Base-by-base conservation (phyloP, 2,329 filamentous ascomycete genomes). In the Pseudocercospora pini-densiflorae region DNA sequence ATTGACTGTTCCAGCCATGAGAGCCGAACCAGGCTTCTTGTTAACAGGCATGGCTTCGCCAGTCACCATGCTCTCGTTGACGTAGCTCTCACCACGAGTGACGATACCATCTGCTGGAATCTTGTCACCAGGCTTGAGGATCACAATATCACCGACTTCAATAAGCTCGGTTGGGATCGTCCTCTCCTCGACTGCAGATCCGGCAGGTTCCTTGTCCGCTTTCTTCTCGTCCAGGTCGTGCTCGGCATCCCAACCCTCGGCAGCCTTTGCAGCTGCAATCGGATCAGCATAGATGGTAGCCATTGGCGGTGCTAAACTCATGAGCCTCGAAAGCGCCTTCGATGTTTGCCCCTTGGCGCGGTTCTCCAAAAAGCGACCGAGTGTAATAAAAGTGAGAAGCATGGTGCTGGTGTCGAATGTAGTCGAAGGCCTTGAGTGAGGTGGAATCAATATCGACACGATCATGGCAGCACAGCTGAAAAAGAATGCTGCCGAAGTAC, bases 331-430 rank as follows among this genome's bases (percentile, higher is more conserved):
- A 2, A 99, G 86, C 0, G 95, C 95, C 77, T 92, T 95, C 5
- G 94, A 97, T 0, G 95, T 99, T 80, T 98, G 92, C 0, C 95
- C 95, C 81, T 98, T 99, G 61, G 95, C 95, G 19, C 90, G 85
- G 77, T 98, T 99, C 80, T 99, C 95, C 19, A 99, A 81, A 81
- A 91, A 99, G 40, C 95, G 90, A 3, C 95, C 93, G 2, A 99
- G 82, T 0, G 91, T 93, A 78, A 97, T 93, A 77, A 99, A 98
- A 0, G 93, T 97, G 78, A 99, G 94, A 60, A 99, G 85, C 95
- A 98, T 99, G 23, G 93, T 97, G 80, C 94, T 97, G 1, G 95
- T 99, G 76, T 99, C 95, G 74, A 99, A 99, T 16, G 97, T 91
- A 1, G 93, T 97, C 69, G 88, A 90, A 0, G 95, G 95, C 57